Evolutionary conservation across 306 rosid species (phyloP).

Genomic region (Dalbergia oliveri): DNA sequence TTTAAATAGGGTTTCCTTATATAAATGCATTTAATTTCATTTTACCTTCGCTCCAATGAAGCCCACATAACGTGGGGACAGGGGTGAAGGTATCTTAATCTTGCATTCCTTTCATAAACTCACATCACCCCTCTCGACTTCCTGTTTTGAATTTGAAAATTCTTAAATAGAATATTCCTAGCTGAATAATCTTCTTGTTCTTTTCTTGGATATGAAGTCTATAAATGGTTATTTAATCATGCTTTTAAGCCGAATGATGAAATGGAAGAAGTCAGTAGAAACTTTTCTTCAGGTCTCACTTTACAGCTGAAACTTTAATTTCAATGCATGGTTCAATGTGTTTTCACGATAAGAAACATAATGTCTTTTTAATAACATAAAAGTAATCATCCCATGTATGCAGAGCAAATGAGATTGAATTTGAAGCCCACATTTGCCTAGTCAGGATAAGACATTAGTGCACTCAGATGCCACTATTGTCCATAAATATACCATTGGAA

Average conservation of each 20-base stretch:
- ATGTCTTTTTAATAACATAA: neutral
- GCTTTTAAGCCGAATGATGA: constrained; percentile 4
- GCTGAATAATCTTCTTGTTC: neutral
- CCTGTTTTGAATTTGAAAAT: constrained; percentile 21
- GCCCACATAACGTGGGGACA: neutral
- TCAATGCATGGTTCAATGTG: constrained; percentile 35
- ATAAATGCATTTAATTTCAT: neutral
- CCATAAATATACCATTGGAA: neutral
- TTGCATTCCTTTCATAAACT: neutral
- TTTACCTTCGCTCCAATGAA: neutral
- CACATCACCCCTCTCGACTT: neutral
- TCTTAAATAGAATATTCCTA: constrained; percentile 3
- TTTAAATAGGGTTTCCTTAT: neutral
- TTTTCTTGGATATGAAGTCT: constrained; percentile 10
- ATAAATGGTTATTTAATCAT: neutral
- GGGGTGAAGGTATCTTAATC: neutral
- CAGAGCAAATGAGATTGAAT: constrained; percentile 2
- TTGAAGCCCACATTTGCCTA: neutral
- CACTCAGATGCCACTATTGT: constrained; percentile 23
- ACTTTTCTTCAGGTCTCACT: constrained; percentile 33
- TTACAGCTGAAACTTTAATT: constrained; percentile 38
- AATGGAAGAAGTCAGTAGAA: constrained; percentile 10
- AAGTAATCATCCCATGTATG: neutral
- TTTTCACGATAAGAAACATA: constrained; percentile 28
- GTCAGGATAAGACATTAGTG: constrained; percentile 4